Evolutionary conservation across 202 grass and related monocot genomes (phyloP), one percentile per base, ranked within the genome.

Genomic region (Miscanthus sacchariflorus): DNA sequence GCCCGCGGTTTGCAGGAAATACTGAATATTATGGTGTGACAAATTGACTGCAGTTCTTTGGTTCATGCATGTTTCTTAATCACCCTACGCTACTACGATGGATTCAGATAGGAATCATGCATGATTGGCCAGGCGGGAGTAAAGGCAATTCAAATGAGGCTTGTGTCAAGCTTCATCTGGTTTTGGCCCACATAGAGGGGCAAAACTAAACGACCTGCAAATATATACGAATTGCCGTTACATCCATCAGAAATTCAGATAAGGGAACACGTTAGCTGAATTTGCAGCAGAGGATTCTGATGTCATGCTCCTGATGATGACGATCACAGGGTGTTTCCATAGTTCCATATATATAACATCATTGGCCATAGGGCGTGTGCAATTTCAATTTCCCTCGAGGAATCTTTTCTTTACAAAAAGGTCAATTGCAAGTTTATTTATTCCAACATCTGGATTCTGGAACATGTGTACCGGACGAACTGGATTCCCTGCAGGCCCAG

Each of bases 41-140:
- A 75, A 75, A 82, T 33, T 77, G 33, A n/a, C 33, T 56, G n/a
- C 45, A 61, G 33, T 82, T 76, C n/a, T 82, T 49, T 50, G 23
- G 27, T 83, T 56, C 77, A 15, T 69, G 15, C 77, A 21, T 69
- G 15, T 46, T 42, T 61, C 13, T 23, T 33, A n/a, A 11, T 27
- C 6, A 50, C 27, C 27, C 27, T 33, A 67, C 4, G 1, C 3
- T 28, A 7, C 25, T 67, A 30, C 12, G 46, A 14, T 49, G 12
- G 12, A 2, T 14, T 49, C 46, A 49, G 12, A 49, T 49, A 49
- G 46, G 46, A 14, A 49, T 14, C 46, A 14, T 13, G 46, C 52
- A 56, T 56, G 52, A 56, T 21, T 56, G 17, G 6, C 1, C 18
- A 21, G 52, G 45, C 46, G 45, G 45, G 45, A 4, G 45, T 13